phyloP scores from a whole-genome alignment of 106 monocot species.

The Agapanthus africanus region DNA sequence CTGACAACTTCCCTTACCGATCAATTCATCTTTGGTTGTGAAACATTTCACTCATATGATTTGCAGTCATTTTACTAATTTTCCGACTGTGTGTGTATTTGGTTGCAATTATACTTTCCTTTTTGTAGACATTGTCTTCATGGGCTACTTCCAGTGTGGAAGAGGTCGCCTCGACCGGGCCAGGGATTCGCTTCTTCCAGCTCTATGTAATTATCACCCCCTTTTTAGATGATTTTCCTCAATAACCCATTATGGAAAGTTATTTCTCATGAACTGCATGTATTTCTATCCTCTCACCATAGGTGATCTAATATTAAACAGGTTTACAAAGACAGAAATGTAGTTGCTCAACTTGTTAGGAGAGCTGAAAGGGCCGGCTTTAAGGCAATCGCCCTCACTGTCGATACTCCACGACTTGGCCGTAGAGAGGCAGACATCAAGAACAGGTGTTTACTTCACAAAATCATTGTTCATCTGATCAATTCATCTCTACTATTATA shows the following conservation, averaged over 20 bases:
- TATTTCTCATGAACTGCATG: not conserved
- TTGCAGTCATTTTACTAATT: too few species aligned
- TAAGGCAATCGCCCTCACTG: constrained; percentile 69
- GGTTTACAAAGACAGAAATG: constrained; percentile 66
- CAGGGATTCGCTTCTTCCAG: constrained; percentile 93
- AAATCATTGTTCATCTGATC: not conserved
- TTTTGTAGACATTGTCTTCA: constrained; percentile 59
- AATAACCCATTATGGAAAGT: not conserved
- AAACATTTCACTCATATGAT: constrained; percentile 69
- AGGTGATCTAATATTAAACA: constrained; percentile 7
- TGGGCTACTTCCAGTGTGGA: constrained; percentile 82
- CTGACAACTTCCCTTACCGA: too few species aligned
- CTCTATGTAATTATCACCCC: constrained; percentile 53
- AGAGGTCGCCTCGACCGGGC: constrained; percentile 85
- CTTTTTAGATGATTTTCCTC: not conserved
- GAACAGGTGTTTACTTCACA: constrained; percentile 36
- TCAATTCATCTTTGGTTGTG: too few species aligned
- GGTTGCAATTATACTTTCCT: constrained; percentile 3
- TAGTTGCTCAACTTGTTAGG: constrained; percentile 63
- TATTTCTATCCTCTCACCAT: constrained; percentile 4
- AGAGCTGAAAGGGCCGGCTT: constrained; percentile 76
- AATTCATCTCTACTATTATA: not conserved
- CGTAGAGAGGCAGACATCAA: constrained; percentile 70
- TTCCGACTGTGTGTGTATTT: constrained; percentile 75
- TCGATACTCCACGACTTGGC: constrained; percentile 58